These are phyloP conservation scores for Graphilbum sp. DNA, from an alignment of 2,329 filamentous ascomycete species.

Conservation along the genomic window DNA sequence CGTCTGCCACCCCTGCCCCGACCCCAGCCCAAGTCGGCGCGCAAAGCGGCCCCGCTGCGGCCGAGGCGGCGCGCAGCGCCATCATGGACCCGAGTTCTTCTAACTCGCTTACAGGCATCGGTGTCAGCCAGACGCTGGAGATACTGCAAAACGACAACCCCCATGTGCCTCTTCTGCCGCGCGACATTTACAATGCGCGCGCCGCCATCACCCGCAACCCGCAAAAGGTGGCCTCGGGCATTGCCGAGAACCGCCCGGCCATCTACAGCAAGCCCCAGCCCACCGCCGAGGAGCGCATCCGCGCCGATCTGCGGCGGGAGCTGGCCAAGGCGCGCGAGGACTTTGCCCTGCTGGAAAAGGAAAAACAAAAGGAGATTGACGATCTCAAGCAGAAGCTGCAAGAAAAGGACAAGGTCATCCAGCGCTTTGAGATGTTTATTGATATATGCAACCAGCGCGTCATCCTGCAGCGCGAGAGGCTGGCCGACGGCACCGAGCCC, in stretches of 20 bases:
- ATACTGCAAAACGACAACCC: constrained; percentile 49
- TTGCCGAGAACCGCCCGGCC: constrained; percentile 44
- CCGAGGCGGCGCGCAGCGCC: too few relatives aligned
- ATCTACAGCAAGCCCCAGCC: constrained; percentile 51
- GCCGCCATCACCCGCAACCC: constrained; percentile 52
- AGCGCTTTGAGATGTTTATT: constrained; percentile 53
- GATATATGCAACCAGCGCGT: constrained; percentile 53
- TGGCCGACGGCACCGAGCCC: constrained; percentile 19
- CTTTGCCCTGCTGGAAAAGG: constrained; percentile 35
- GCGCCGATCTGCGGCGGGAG: constrained; percentile 43
- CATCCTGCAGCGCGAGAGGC: constrained; percentile 42
- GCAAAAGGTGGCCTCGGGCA: constrained; percentile 39
- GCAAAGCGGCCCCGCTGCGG: too few relatives aligned
- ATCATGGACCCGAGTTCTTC: constrained; percentile 7
- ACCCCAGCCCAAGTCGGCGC: background rate
- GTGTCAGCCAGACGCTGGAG: constrained; percentile 49
- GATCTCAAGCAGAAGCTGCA: constrained; percentile 41
- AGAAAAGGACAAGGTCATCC: constrained; percentile 45
- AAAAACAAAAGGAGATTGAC: constrained; percentile 41
- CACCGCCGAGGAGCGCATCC: constrained; percentile 46
- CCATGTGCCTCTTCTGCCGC: constrained; percentile 43
- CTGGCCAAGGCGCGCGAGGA: constrained; percentile 42
- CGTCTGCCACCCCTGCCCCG: constrained; percentile 12
- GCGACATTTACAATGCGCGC: constrained; percentile 52
- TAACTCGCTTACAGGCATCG: constrained; percentile 31